Percentiles rank a stretch among this genome's conserved stretches.
phyloP scores from a whole-genome alignment of 352 stramenopile genomes.

The Globisporangium megalacanthum region DNA sequence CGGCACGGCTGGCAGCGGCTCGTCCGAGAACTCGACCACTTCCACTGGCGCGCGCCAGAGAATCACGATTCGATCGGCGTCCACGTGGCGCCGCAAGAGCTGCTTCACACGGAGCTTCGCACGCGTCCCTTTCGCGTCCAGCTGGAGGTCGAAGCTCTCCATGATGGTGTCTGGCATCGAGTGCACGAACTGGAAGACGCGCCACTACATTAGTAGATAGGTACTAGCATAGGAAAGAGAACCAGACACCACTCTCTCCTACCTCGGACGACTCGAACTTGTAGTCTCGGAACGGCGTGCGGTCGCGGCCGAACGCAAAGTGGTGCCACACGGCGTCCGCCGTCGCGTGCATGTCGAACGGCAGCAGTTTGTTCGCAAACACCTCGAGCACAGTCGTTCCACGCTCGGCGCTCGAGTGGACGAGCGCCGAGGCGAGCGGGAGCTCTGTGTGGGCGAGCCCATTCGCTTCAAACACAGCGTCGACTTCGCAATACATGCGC shows the following conservation, averaged over 20 bases:
- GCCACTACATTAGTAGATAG: no score
- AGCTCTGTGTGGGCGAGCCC: conserved; percentile 7
- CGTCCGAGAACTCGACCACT: conserved; percentile 43
- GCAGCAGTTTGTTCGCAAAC: conserved; percentile 39
- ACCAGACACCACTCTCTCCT: no score
- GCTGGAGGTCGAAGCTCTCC: conserved; percentile 55
- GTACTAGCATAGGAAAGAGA: background rate
- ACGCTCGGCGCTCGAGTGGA: conserved; percentile 2
- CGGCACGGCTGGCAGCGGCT: conserved; percentile 33
- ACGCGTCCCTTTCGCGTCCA: conserved; percentile 35
- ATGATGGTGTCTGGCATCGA: conserved; percentile 45
- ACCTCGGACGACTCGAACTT: conserved; percentile 13
- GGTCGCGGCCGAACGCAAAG: conserved; percentile 27
- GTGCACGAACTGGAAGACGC: background rate
- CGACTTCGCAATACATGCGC: conserved; percentile 30
- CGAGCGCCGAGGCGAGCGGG: conserved; percentile 4
- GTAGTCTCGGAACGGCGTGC: conserved; percentile 31
- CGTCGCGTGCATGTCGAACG: conserved; percentile 32
- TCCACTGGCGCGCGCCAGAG: conserved; percentile 57
- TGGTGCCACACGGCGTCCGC: conserved; percentile 33
- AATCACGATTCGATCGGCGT: conserved; percentile 50
- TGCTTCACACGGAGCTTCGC: conserved; percentile 57
- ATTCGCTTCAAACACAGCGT: conserved; percentile 22
- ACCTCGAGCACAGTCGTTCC: conserved; percentile 16
- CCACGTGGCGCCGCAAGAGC: conserved; percentile 51